Percentiles rank a stretch among this genome's conserved stretches.
These are phyloP conservation scores for Podospora pseudocomata DNA, from an alignment of 495 filamentous ascomycete species.

Conservation along the genomic window DNA sequence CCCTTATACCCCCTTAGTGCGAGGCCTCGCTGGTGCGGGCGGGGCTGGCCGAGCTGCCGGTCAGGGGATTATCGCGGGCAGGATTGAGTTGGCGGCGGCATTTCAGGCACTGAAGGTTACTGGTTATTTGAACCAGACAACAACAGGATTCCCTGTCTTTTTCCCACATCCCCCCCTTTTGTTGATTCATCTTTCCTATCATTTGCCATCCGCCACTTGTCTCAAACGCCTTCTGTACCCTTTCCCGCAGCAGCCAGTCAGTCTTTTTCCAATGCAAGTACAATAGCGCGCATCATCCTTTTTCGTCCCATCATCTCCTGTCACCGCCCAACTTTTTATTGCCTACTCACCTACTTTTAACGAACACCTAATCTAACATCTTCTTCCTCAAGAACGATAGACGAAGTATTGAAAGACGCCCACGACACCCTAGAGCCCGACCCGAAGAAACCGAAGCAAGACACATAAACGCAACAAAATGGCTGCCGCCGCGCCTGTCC, in stretches of 20 bases:
- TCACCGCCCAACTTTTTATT: background rate
- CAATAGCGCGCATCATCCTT: background rate
- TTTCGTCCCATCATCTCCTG: background rate
- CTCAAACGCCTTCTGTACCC: background rate
- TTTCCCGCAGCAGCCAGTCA: background rate
- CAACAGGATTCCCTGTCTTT: background rate
- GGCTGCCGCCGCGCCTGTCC: conserved; percentile 16
- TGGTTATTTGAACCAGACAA: background rate
- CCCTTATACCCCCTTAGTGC: background rate
- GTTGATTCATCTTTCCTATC: background rate
- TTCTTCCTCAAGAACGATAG: conserved; percentile 5
- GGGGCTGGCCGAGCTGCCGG: background rate
- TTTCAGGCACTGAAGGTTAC: conserved; percentile 11
- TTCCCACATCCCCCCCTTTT: background rate
- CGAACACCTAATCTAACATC: background rate
- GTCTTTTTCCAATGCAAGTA: background rate
- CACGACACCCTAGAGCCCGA: background rate
- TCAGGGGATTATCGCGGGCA: background rate
- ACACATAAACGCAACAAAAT: conserved; percentile 22
- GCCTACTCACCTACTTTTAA: background rate
- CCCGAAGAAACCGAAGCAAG: background rate
- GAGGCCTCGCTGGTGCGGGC: background rate
- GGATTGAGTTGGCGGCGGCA: conserved; percentile 2
- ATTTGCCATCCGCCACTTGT: conserved; percentile 11
- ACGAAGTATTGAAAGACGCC: conserved; percentile 1